Base-by-base conservation (phyloP, 1,284 basidiomycete genomes). In the Trichosporon coremiiforme region DNA sequence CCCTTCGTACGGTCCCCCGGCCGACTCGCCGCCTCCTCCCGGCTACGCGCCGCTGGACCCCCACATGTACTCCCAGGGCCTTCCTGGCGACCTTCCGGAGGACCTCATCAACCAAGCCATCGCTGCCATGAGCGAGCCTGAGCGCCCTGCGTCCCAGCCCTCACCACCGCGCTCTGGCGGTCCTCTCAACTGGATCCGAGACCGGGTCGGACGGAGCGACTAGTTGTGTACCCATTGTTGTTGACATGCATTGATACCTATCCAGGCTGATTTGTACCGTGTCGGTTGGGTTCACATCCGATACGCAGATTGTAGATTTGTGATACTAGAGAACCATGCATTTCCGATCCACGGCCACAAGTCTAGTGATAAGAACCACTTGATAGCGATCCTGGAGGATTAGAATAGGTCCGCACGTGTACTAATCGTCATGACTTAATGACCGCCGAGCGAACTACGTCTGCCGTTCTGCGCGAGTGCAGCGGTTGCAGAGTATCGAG, bases 21-120 rank as follows among this genome's bases (percentile, higher is more conserved):
- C 50, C 68, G 71, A 74, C 71, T 74, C 74, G 41, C 75, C 74
- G 7, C 78, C 78, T 5, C 84, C 84, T 1, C 84, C 84, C 0
- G 81, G 80, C 1, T 85, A 85, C 73, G 80, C 83, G 17, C 84
- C 83, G 4, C 73, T 85, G 33, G 83, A 84, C 73, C 83, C 82
- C 2, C 77, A 83, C 70, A 78, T 83, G 38, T 84, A 85, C 73
- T 76, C 77, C 15, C 68, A 78, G 33, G 84, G 83, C 22, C 75
- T 85, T 2, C 84, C 84, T 1, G 80, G 79, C 7, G 82, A 84
- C 71, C 72, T 85, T 57, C 84, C 84, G 8, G 82, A 83, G 53
- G 82, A 84, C 38, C 74, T 84, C 68, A 78, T 84, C 66, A 80
- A 82, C 71, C 78, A 81, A 71, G 83, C 83, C 6, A 82, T 84